These are phyloP conservation scores for Zygotorulaspora chibaensis DNA, from an alignment of 805 yeast species.

Conservation along the genomic window DNA sequence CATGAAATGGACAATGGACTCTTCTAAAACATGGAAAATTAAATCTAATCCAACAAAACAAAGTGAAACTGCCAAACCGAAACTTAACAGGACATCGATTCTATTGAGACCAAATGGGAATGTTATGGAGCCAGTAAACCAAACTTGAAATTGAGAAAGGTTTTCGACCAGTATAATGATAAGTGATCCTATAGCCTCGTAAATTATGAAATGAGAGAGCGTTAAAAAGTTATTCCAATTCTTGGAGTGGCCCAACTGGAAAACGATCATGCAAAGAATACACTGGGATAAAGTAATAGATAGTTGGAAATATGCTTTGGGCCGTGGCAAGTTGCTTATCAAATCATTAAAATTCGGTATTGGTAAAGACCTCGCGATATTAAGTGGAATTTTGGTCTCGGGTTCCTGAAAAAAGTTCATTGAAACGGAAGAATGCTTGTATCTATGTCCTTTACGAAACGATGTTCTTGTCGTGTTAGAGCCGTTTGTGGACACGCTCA, in stretches of 20 bases:
- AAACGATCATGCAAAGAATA: constrained; percentile 49
- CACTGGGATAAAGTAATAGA: constrained; percentile 58
- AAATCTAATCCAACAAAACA: constrained; percentile 89
- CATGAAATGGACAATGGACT: constrained; percentile 44
- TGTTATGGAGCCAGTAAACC: constrained; percentile 76
- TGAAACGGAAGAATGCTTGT: constrained; percentile 93
- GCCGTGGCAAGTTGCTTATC: constrained; percentile 49
- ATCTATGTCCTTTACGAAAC: constrained; percentile 89
- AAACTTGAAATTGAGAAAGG: constrained; percentile 87
- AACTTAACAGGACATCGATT: constrained; percentile 80
- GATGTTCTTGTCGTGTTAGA: constrained; percentile 43
- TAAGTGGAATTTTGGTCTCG: constrained; percentile 64
- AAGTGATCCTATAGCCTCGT: constrained; percentile 76
- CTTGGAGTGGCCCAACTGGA: constrained; percentile 54
- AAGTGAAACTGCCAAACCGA: constrained; percentile 78
- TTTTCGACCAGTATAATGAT: constrained; percentile 68
- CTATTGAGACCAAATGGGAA: constrained; percentile 95
- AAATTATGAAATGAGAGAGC: constrained; percentile 79
- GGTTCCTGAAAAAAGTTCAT: constrained; percentile 96
- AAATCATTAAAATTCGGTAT: constrained; percentile 54
- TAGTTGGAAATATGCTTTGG: constrained; percentile 54
- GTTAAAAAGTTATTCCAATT: constrained; percentile 63
- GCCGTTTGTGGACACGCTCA: constrained; percentile 5
- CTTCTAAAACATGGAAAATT: constrained; percentile 82
- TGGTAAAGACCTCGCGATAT: constrained; percentile 62